Percentiles rank a stretch among this genome's conserved stretches.
These are phyloP conservation scores for Aegle marmelos DNA, from an alignment of 345 rosid genomes.

Conservation along the genomic window DNA sequence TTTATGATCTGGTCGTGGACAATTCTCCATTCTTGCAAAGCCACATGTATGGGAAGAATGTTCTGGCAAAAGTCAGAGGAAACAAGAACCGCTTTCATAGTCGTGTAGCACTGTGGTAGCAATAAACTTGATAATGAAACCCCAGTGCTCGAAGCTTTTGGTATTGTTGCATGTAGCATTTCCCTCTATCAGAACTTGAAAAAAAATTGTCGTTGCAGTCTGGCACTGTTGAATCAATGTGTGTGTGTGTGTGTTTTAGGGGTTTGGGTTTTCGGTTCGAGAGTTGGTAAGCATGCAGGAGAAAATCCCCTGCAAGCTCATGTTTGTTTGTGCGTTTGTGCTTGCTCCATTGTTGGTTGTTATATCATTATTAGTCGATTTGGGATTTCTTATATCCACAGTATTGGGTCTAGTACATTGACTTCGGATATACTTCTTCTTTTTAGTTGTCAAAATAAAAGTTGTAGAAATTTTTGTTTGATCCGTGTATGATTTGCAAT, in stretches of 20 bases:
- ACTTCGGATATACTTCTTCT: too few species aligned
- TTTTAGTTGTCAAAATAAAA: too few species aligned
- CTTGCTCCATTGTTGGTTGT: background rate
- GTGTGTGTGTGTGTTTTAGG: too few species aligned
- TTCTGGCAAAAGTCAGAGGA: constrained; percentile 5
- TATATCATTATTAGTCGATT: background rate
- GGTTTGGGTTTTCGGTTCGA: too few species aligned
- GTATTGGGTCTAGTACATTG: too few species aligned
- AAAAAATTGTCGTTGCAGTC: background rate
- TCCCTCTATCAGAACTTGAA: background rate
- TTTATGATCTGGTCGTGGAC: background rate
- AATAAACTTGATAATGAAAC: background rate
- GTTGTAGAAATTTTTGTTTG: too few species aligned
- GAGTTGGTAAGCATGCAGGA: background rate
- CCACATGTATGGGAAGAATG: constrained; percentile 17
- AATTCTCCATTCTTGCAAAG: constrained; percentile 6
- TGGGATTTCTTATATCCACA: too few species aligned
- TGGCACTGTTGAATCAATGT: too few species aligned
- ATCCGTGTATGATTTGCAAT: too few species aligned
- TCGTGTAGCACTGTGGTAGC: background rate
- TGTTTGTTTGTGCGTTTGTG: background rate
- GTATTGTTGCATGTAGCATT: background rate
- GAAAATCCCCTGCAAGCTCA: background rate
- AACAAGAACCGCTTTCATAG: background rate
- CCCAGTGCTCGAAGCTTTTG: background rate